phyloP scores from a whole-genome alignment of 257 asterid genomes.

The Plantago major region DNA sequence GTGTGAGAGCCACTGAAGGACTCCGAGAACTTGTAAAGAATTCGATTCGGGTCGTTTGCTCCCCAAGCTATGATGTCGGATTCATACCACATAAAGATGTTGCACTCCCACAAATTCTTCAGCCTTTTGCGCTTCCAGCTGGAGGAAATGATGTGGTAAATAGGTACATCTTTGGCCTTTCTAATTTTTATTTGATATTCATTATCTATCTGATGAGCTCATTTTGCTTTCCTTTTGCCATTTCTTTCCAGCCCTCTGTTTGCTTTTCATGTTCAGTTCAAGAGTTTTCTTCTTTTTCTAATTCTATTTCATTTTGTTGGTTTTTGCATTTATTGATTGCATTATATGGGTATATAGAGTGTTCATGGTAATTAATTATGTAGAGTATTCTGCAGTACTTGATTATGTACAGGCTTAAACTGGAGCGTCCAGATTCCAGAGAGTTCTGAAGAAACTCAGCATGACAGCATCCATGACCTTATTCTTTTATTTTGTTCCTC shows the following conservation, averaged over 20 bases:
- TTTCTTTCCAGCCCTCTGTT: slow-evolving; percentile 7
- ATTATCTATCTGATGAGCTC: slow-evolving; percentile 4
- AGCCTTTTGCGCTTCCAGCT: slow-evolving; percentile 96
- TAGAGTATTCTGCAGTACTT: too few relatives aligned
- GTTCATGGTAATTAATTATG: too few relatives aligned
- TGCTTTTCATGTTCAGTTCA: too few relatives aligned
- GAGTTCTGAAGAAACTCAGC: background rate
- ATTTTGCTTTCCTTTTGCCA: background rate
- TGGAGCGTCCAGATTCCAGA: too few relatives aligned
- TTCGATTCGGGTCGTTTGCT: slow-evolving; percentile 96
- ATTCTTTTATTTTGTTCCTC: background rate
- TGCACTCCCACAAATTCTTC: slow-evolving; percentile 95
- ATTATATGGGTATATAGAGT: background rate
- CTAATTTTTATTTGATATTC: slow-evolving; percentile 1
- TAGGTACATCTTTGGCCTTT: slow-evolving; percentile 41
- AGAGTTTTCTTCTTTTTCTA: background rate
- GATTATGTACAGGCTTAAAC: too few relatives aligned
- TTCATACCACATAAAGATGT: slow-evolving; percentile 98
- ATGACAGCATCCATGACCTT: background rate
- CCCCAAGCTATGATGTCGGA: slow-evolving; percentile 98
- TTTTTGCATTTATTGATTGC: background rate
- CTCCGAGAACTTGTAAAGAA: slow-evolving; percentile 83
- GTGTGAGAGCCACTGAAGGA: slow-evolving; percentile 99
- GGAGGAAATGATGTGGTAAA: slow-evolving; percentile 94
- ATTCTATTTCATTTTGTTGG: background rate